Evolutionary conservation across 805 yeast genomes (phyloP).

Genomic region (Wickerhamiella occidentalis): DNA sequence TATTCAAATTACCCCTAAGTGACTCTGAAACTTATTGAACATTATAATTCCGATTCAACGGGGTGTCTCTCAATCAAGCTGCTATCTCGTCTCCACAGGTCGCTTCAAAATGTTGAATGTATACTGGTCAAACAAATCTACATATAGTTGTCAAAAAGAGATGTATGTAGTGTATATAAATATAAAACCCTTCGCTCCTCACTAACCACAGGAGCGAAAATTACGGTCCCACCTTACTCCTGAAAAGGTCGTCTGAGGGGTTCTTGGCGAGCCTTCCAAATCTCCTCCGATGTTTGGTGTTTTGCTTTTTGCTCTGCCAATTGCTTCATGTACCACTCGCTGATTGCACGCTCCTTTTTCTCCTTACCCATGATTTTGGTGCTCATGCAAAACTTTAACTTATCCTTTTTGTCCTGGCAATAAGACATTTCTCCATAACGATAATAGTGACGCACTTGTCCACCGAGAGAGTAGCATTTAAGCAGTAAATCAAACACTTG

Average conservation of each 20-base stretch:
- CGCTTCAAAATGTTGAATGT: too few species aligned
- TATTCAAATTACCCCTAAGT: too few species aligned
- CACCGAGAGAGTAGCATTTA: conserved; percentile 81
- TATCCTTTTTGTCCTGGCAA: conserved; percentile 58
- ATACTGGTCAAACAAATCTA: too few species aligned
- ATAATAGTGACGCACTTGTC: conserved; percentile 74
- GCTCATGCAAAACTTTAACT: conserved; percentile 68
- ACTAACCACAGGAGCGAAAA: too few species aligned
- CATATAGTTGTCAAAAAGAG: too few species aligned
- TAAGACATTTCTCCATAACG: conserved; percentile 66
- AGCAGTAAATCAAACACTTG: conserved; percentile 81
- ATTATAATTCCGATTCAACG: too few species aligned
- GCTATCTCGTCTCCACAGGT: too few species aligned
- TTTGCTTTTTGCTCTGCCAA: conserved; percentile 44
- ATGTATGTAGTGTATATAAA: neutral
- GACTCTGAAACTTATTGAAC: too few species aligned
- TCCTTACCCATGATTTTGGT: conserved; percentile 47
- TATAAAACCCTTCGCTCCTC: neutral
- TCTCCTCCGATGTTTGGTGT: conserved; percentile 68
- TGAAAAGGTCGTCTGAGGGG: conserved; percentile 33
- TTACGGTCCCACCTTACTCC: conserved; percentile 11
- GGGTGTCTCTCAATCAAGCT: too few species aligned
- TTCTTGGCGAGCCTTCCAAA: conserved; percentile 50
- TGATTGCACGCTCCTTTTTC: conserved; percentile 39
- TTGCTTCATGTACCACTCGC: conserved; percentile 55